phyloP scores from a whole-genome alignment of 2,329 filamentous ascomycete species.

The Gyromitra esculenta region DNA sequence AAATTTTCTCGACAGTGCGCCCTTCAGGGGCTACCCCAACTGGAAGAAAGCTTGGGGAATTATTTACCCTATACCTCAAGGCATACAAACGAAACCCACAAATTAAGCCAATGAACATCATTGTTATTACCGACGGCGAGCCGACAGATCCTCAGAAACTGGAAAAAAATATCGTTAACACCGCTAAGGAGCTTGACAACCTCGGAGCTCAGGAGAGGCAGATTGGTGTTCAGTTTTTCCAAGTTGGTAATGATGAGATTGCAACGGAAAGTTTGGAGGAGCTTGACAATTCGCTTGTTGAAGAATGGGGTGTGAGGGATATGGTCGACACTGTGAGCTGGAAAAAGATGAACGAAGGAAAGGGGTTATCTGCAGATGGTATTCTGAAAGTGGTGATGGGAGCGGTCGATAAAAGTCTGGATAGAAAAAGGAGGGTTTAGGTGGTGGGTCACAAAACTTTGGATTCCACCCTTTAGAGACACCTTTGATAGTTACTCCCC shows the following conservation, averaged over 20 bases:
- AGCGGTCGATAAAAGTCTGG: slow-evolving; percentile 74
- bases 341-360: slow-evolving; percentile 64
- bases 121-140: slow-evolving; percentile 89
- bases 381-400: slow-evolving; percentile 87
- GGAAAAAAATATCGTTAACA: slow-evolving; percentile 72
- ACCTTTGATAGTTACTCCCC: neutral
- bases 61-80: slow-evolving; percentile 77
- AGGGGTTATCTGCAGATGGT: slow-evolving; percentile 71
- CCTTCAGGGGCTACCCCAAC: slow-evolving; percentile 78
- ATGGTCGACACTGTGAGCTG: slow-evolving; percentile 93
- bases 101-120: slow-evolving; percentile 84
- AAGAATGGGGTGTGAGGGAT: slow-evolving; percentile 73
- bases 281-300: slow-evolving; percentile 77
- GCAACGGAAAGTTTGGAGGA: slow-evolving; percentile 74
- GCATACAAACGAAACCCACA: slow-evolving; percentile 63
- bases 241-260: slow-evolving; percentile 77
- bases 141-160: slow-evolving; percentile 75
- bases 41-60: slow-evolving; percentile 73
- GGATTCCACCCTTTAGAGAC: neutral
- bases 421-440: slow-evolving; percentile 63
- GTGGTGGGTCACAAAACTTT: neutral
- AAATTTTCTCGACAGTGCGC: slow-evolving; percentile 74
- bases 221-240: slow-evolving; percentile 94
- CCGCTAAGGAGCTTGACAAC: slow-evolving; percentile 75
- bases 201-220: slow-evolving; percentile 79